Evolutionary conservation across 1,284 basidiomycete species (phyloP).

Genomic region (Porodaedalea pini): DNA sequence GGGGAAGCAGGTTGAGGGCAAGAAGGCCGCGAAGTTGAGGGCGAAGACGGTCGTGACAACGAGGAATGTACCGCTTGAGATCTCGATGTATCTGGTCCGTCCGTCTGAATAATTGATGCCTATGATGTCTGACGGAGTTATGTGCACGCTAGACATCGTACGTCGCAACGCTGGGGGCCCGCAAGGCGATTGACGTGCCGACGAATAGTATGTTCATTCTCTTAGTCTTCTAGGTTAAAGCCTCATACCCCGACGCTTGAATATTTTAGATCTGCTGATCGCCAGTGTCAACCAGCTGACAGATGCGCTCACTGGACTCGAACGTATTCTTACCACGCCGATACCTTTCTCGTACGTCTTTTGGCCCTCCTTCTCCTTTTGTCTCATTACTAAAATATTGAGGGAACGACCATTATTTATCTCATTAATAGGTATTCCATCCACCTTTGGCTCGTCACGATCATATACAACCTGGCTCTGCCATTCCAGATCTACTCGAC

Average conservation of each 20-base stretch:
- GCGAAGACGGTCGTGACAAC: constrained; percentile 44
- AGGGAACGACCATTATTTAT: neutral
- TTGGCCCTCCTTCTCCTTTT: neutral
- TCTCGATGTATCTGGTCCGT: constrained; percentile 68
- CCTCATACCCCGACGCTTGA: neutral
- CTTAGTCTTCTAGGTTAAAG: constrained; percentile 4
- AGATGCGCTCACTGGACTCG: constrained; percentile 66
- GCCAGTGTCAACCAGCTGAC: constrained; percentile 53
- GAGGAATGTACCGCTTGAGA: constrained; percentile 71
- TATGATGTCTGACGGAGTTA: no score
- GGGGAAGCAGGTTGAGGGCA: constrained; percentile 52
- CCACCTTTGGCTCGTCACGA: constrained; percentile 61
- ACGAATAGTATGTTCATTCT: constrained; percentile 50
- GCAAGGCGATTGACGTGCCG: constrained; percentile 61
- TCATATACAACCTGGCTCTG: constrained; percentile 55
- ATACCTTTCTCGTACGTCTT: constrained; percentile 69
- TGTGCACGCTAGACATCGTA: constrained; percentile 52
- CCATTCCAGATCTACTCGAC: constrained; percentile 67
- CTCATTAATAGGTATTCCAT: constrained; percentile 48
- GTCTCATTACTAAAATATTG: constrained; percentile 6
- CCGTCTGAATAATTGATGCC: no score
- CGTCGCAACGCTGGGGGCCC: constrained; percentile 53
- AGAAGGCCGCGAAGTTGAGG: constrained; percentile 51
- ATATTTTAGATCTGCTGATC: constrained; percentile 49
- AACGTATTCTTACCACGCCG: constrained; percentile 75